A percentile compares a stretch with the other conserved stretches of the same genome.
Conservation (phyloP, 2,329 filamentous ascomycete genomes). For the Pseudogymnoascus sp. region DNA sequence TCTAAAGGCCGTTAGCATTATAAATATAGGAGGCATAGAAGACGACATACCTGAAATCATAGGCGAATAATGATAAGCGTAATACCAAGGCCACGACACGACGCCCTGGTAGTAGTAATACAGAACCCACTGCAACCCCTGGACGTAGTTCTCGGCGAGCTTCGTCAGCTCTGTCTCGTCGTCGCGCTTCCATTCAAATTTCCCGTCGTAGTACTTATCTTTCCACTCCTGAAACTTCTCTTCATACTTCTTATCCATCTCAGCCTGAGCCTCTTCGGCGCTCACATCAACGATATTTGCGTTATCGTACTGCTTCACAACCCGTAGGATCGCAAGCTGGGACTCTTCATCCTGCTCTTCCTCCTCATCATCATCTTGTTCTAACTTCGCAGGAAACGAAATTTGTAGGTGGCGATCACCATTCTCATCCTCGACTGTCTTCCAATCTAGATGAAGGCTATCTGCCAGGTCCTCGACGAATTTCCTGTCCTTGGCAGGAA, state of each 20-base stretch:
- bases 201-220: constrained; percentile 81
- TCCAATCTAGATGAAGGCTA: constrained; percentile 57
- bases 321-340: constrained; percentile 70
- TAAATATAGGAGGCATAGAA: neutral
- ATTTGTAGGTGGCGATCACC: constrained; percentile 59
- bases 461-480: constrained; percentile 84
- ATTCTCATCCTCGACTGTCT: constrained; percentile 52
- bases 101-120: constrained; percentile 98
- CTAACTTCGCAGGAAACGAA: constrained; percentile 41
- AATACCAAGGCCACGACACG: constrained; percentile 98
- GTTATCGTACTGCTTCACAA: constrained; percentile 85
- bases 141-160: constrained; percentile 91
- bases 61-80: constrained; percentile 90
- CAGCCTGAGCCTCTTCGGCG: constrained; percentile 66
- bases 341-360: constrained; percentile 78
- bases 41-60: constrained; percentile 68
- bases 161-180: constrained; percentile 72
- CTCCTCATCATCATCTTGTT: constrained; percentile 50
- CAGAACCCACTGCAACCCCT: constrained; percentile 95
- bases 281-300: constrained; percentile 76
- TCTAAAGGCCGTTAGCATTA: constrained; percentile 43
- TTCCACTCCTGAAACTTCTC: constrained; percentile 90
- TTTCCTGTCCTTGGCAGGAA: constrained; percentile 74
- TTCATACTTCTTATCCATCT: constrained; percentile 79
- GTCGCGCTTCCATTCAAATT: constrained; percentile 81